Conservation (phyloP, 148 eudicot genomes). For the Pharnaceum exiguum region DNA sequence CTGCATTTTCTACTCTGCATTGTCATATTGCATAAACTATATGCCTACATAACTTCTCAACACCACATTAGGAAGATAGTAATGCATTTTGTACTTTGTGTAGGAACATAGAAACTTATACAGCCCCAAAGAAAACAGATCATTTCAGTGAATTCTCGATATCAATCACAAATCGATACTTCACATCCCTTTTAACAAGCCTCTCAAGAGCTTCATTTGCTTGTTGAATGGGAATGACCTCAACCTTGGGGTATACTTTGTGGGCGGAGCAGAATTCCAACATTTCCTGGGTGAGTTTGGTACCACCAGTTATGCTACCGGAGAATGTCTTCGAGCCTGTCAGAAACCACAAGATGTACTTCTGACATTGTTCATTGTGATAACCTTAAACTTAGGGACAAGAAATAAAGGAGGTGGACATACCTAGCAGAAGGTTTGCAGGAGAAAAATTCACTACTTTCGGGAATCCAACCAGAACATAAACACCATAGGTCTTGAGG, state of each 20-base stretch:
- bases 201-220: slow-evolving; percentile 74
- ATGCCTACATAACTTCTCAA: no score
- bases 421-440: slow-evolving; percentile 51
- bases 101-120: no score
- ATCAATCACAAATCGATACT: slow-evolving; percentile 87
- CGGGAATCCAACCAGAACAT: slow-evolving; percentile 63
- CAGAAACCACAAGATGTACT: neutral
- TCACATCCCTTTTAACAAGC: slow-evolving; percentile 59
- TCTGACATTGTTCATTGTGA: no score
- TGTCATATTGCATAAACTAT: no score
- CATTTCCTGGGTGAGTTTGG: slow-evolving; percentile 68
- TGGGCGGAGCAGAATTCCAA: slow-evolving; percentile 65
- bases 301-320: slow-evolving; percentile 74
- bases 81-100: no score
- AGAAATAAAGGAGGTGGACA: no score
- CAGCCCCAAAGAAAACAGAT: no score
- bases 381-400: no score
- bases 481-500: slow-evolving; percentile 59
- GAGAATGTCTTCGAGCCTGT: slow-evolving; percentile 56
- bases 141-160: slow-evolving; percentile 61
- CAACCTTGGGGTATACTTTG: slow-evolving; percentile 59
- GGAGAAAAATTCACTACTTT: slow-evolving; percentile 63
- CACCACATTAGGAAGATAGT: no score
- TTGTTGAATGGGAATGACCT: slow-evolving; percentile 59
- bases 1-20: no score